Conservation (phyloP, 768 basidiomycete genomes). For the Lentinula sp. region DNA sequence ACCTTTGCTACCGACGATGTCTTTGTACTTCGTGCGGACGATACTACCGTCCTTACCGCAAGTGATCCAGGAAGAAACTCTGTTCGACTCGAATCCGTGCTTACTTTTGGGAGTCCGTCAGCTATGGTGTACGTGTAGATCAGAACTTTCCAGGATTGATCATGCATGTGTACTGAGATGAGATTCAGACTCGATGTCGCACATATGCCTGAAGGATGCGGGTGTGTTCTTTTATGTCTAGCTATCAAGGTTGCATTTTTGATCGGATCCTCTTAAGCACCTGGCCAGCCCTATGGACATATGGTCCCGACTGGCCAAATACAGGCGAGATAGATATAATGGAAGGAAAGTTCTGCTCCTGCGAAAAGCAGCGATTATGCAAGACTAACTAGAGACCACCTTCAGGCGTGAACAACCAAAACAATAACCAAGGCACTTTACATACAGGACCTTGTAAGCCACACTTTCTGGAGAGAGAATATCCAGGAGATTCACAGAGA, state of each 20-base stretch:
- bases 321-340: conserved; percentile 49
- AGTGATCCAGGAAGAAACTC: conserved; percentile 50
- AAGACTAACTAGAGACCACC: neutral
- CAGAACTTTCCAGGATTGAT: neutral
- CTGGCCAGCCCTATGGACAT: conserved; percentile 34
- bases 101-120: conserved; percentile 43
- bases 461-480: neutral
- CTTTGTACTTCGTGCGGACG: conserved; percentile 54
- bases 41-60: conserved; percentile 36
- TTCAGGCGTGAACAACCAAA: conserved; percentile 41
- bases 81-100: conserved; percentile 48
- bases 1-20: conserved; percentile 47
- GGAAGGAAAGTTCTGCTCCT: conserved; percentile 26
- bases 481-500: conserved; percentile 1
- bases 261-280: neutral
- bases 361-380: neutral
- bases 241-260: neutral
- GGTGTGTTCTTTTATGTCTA: conserved; percentile 46
- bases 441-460: conserved; percentile 46
- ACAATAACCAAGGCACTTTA: conserved; percentile 45
- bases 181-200: conserved; percentile 36
- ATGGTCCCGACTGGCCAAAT: conserved; percentile 40
- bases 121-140: conserved; percentile 26
- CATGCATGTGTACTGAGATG: neutral
- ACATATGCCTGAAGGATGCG: conserved; percentile 60